Percentiles rank a stretch among this genome's conserved stretches.
phyloP scores from a whole-genome alignment of 2,329 filamentous ascomycete species.

The Thermothelomyces thermophilus region DNA sequence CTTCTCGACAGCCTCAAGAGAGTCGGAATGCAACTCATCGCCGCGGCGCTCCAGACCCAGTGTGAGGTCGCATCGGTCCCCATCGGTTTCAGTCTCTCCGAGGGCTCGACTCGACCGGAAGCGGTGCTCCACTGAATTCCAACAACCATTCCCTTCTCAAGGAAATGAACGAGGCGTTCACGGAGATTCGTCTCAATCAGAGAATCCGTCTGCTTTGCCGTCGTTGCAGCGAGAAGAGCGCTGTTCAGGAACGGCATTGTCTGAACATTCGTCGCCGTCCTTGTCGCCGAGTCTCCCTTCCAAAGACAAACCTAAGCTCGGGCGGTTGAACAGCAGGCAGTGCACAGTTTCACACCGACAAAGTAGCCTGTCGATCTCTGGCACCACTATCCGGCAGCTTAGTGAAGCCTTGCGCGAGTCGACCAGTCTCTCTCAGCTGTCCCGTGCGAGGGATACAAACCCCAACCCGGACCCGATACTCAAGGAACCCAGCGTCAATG shows the following conservation, averaged over 20 bases:
- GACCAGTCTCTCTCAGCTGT: constrained; percentile 17
- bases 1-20: constrained; percentile 12
- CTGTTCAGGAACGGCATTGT: background rate
- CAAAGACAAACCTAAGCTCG: constrained; percentile 1
- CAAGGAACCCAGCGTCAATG: constrained; percentile 45
- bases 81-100: constrained; percentile 18
- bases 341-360: background rate
- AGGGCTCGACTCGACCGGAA: constrained; percentile 14
- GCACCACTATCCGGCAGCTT: background rate
- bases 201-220: constrained; percentile 1
- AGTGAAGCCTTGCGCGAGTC: constrained; percentile 14
- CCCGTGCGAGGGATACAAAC: constrained; percentile 27
- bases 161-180: constrained; percentile 8
- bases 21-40: background rate
- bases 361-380: constrained; percentile 6
- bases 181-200: constrained; percentile 14
- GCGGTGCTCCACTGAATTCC: constrained; percentile 15
- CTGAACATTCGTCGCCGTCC: constrained; percentile 13
- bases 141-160: background rate
- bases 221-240: constrained; percentile 1
- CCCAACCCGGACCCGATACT: constrained; percentile 34
- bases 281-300: constrained; percentile 21
- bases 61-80: constrained; percentile 11
- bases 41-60: constrained; percentile 13
- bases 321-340: background rate